These are phyloP conservation scores for Diversispora epigaea DNA, from an alignment of 192 early-diverging fungal genomes.

Conservation along the genomic window DNA sequence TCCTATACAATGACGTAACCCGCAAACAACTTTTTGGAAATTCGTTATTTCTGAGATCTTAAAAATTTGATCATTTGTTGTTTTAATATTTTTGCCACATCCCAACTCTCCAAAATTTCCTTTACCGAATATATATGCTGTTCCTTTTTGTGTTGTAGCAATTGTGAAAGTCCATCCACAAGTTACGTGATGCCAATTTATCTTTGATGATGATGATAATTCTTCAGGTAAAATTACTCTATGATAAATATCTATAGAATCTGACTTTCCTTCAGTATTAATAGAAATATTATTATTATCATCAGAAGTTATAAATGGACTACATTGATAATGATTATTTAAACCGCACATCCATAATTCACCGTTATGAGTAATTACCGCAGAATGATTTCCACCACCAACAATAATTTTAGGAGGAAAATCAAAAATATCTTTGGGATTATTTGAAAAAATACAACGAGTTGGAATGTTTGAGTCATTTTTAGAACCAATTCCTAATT, in stretches of 20 bases:
- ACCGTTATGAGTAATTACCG: constrained; percentile 45
- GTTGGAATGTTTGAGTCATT: constrained; percentile 44
- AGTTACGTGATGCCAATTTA: constrained; percentile 38
- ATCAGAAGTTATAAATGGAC: constrained; percentile 1
- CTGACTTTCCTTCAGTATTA: constrained; percentile 15
- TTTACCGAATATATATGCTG: constrained; percentile 57
- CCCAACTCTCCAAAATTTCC: constrained; percentile 56
- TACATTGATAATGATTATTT: constrained; percentile 53
- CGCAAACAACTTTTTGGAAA: constrained; percentile 57
- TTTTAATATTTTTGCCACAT: constrained; percentile 35
- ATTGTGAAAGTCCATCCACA: constrained; percentile 70
- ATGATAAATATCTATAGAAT: background rate
- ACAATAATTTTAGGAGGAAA: constrained; percentile 39
- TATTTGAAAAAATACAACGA: constrained; percentile 12
- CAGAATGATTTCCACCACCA: constrained; percentile 74
- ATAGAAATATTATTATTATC: constrained; percentile 1
- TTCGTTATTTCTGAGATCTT: constrained; percentile 22
- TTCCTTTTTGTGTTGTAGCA: constrained; percentile 40
- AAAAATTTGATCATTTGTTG: constrained; percentile 33
- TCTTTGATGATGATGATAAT: background rate
- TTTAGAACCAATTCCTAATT: constrained; percentile 56
- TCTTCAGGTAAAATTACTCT: background rate
- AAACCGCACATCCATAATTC: constrained; percentile 48
- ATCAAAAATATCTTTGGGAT: background rate
- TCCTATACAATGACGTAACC: constrained; percentile 64